Conservation (phyloP, 1,284 basidiomycete species). For the Cryptococcus sp. region DNA sequence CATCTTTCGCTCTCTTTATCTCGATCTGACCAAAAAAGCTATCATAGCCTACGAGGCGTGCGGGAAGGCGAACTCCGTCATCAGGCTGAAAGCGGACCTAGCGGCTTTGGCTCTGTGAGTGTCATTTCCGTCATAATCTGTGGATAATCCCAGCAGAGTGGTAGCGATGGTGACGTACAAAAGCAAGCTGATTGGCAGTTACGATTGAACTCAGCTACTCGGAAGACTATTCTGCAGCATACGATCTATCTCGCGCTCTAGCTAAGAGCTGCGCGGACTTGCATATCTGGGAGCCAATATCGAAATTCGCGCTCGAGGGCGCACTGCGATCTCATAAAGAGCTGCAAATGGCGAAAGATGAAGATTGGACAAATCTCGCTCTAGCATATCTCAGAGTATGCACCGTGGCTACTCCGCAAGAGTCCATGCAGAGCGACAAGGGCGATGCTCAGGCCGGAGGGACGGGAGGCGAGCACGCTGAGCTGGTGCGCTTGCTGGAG, state of each 20-base stretch:
- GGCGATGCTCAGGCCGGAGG: neutral
- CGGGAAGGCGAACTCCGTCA: constrained; percentile 76
- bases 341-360: constrained; percentile 28
- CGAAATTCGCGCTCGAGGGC: constrained; percentile 37
- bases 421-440: constrained; percentile 1
- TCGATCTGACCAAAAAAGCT: constrained; percentile 71
- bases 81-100: constrained; percentile 78
- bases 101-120: constrained; percentile 83
- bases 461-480: neutral
- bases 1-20: constrained; percentile 73
- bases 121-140: neutral
- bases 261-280: constrained; percentile 42
- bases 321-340: constrained; percentile 36
- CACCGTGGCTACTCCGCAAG: constrained; percentile 6
- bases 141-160: neutral
- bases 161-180: neutral
- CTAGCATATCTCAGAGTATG: constrained; percentile 45
- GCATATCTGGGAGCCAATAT: constrained; percentile 42
- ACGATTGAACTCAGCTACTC: constrained; percentile 17
- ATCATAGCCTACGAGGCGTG: constrained; percentile 79
- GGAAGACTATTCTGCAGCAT: constrained; percentile 35
- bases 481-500: constrained; percentile 18
- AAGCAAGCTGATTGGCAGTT: neutral
- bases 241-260: constrained; percentile 36
- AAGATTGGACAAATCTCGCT: constrained; percentile 44